A percentile compares a stretch with the other conserved stretches of the same genome.
phyloP scores from a whole-genome alignment of 331 rosid genomes.

The Malus hybrid region DNA sequence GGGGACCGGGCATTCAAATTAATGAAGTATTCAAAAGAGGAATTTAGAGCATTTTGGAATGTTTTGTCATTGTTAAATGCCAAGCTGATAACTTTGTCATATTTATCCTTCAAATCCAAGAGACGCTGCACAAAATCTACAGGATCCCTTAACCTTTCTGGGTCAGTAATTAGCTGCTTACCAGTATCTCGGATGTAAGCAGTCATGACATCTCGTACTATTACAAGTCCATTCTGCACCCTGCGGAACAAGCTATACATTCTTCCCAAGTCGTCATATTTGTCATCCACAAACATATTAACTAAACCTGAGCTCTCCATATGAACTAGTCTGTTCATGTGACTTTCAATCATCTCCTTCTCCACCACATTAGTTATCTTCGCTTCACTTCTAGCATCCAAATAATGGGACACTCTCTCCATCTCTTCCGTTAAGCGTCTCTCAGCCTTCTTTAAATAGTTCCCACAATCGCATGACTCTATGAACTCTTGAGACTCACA shows the following conservation, averaged over 20 bases:
- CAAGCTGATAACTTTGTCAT: constrained; percentile 51
- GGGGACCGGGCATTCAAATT: constrained; percentile 80
- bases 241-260: constrained; percentile 67
- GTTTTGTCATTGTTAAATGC: constrained; percentile 71
- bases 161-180: constrained; percentile 70
- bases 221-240: constrained; percentile 48
- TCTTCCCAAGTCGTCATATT: constrained; percentile 65
- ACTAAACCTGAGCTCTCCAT: constrained; percentile 78
- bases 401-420: constrained; percentile 79
- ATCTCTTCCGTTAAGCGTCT: constrained; percentile 66
- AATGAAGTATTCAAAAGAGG: constrained; percentile 71
- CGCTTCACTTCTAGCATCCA: constrained; percentile 61
- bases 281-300: constrained; percentile 70
- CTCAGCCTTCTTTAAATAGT: constrained; percentile 69
- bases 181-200: constrained; percentile 63
- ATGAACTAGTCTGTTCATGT: constrained; percentile 66
- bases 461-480: constrained; percentile 69
- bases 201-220: constrained; percentile 62
- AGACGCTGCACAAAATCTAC: constrained; percentile 77
- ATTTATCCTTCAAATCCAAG: constrained; percentile 65
- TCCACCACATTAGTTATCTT: constrained; percentile 69
- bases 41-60: constrained; percentile 71
- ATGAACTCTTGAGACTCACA: constrained; percentile 64
- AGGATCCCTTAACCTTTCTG: constrained; percentile 71
- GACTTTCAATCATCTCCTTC: constrained; percentile 75